Conservation (phyloP, 139 green algal species). For the Chlorella sp. region DNA sequence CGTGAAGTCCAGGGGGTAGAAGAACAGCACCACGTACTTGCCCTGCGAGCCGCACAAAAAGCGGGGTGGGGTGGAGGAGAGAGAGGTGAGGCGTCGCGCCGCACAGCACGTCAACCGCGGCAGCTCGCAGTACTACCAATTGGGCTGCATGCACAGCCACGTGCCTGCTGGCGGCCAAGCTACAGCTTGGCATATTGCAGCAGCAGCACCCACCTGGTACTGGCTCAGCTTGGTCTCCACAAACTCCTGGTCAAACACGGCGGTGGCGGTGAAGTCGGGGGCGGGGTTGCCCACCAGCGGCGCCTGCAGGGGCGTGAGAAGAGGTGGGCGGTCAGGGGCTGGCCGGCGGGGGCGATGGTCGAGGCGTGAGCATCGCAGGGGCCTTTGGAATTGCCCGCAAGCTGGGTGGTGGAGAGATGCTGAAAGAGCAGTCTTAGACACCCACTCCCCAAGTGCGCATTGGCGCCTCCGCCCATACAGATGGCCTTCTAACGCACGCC, state of each 20-base stretch:
- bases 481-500: no score
- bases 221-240: slow-evolving; percentile 87
- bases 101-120: neutral
- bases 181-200: neutral
- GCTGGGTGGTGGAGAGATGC: no score
- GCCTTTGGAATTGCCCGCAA: no score
- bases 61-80: no score
- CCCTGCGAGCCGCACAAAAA: slow-evolving; percentile 61
- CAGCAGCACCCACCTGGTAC: slow-evolving; percentile 72
- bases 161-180: no score
- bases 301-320: slow-evolving; percentile 8
- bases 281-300: slow-evolving; percentile 83
- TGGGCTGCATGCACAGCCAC: neutral
- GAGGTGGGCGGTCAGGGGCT: no score
- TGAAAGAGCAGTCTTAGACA: no score
- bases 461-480: no score
- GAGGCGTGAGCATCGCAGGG: no score
- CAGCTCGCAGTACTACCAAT: neutral
- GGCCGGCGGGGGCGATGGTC: no score
- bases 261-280: slow-evolving; percentile 93
- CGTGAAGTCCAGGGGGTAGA: slow-evolving; percentile 99
- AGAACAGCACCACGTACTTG: slow-evolving; percentile 99
- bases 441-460: no score
- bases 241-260: slow-evolving; percentile 95
- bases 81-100: no score